Evolutionary conservation across 352 stramenopile genomes (phyloP).

Genomic region (Phytopythium cucurbitacearum): DNA sequence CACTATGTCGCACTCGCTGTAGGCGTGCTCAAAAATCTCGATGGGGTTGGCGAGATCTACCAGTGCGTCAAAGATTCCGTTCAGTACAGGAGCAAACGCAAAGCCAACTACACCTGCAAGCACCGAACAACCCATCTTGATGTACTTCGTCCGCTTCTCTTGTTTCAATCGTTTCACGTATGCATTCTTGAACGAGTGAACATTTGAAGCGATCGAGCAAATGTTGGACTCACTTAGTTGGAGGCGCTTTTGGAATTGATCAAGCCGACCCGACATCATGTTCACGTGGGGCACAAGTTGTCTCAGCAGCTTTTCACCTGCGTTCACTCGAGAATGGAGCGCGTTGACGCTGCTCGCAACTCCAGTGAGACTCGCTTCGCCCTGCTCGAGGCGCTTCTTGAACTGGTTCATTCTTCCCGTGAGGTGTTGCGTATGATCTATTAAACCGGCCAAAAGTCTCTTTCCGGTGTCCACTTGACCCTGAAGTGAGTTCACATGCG

Average conservation of each 20-base stretch:
- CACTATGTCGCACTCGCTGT: too few relatives aligned
- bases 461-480: slow-evolving; percentile 3
- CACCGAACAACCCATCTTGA: slow-evolving; percentile 14
- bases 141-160: slow-evolving; percentile 13
- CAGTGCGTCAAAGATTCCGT: slow-evolving; percentile 16
- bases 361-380: slow-evolving; percentile 3
- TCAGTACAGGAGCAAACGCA: slow-evolving; percentile 16
- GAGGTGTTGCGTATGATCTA: slow-evolving; percentile 2
- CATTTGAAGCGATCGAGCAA: slow-evolving; percentile 5
- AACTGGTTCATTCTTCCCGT: slow-evolving; percentile 5
- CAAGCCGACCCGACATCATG: too few relatives aligned
- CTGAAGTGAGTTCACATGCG: slow-evolving; percentile 7
- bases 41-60: slow-evolving; percentile 21
- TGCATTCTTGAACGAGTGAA: slow-evolving; percentile 9
- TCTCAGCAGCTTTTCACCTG: too few relatives aligned
- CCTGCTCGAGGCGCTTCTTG: slow-evolving; percentile 6
- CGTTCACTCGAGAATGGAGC: too few relatives aligned
- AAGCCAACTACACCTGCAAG: slow-evolving; percentile 16
- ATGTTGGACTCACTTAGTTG: slow-evolving; percentile 6
- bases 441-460: slow-evolving; percentile 7
- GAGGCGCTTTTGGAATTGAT: too few relatives aligned
- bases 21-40: too few relatives aligned
- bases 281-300: too few relatives aligned
- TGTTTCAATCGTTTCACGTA: slow-evolving; percentile 10
- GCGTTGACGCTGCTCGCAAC: too few relatives aligned